Evolutionary conservation across 108 stramenopile genomes (phyloP), one percentile per base, ranked within the genome.

Genomic region (Stephanodiscus minutulus): DNA sequence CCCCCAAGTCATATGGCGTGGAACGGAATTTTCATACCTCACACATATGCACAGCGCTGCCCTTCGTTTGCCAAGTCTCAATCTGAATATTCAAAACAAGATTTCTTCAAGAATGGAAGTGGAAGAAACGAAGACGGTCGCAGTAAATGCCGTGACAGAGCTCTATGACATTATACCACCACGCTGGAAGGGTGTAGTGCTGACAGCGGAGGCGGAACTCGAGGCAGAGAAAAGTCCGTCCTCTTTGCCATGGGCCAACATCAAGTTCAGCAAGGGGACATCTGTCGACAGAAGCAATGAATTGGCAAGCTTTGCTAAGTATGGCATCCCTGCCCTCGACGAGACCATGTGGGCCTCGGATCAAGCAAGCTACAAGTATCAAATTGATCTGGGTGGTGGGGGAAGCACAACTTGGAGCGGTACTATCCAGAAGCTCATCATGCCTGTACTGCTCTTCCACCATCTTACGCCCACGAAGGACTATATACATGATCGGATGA

Each of bases 311-410:
- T n/a, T 25, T 15, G 68, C 68, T 8, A 69, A 64, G 56, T 13
- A 46, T 74, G 79, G 73, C 36, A 74, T 81, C 56, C 8, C 20
- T 12, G 67, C 68, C 29, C 61, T 73, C 39, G 77, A 72, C 0
- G 72, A 82, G 33, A 58, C 21, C 50, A 56, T 82, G 61, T 31
- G 49, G 7, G 36, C 68, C 47, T 25, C 22, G 7, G 66, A 68
- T 24, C 77, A 61, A 46, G 55, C 82, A 18, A 37, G 39, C 2
- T 85, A 79, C 48, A 79, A 73, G 66, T 85, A 85, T 63, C 82
- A 82, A 33, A 79, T 85, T 44, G 84, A 85, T 66, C 55, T 85
- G 20, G 84, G 81, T 43, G 84, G 84, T 11, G 84, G 81, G 20
- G 84, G 84, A 7, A 77, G 84, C 0, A 85, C 84, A 7, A 79